These are phyloP conservation scores for Acanthamoeba healyi DNA, from an alignment of 208 protist species.

Conservation along the genomic window DNA sequence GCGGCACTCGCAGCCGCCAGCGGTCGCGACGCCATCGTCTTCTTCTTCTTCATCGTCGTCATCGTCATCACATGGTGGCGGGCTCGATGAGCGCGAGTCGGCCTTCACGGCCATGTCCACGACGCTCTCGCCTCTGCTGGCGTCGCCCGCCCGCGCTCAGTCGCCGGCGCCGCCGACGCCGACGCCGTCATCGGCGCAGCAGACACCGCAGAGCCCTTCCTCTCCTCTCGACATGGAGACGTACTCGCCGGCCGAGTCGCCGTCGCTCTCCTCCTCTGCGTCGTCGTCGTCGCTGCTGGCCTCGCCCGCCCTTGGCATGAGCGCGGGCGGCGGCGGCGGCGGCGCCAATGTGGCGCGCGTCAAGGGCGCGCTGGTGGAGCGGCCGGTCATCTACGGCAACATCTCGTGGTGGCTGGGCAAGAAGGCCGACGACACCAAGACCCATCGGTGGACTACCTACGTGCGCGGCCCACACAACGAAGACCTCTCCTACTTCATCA, in stretches of 20 bases:
- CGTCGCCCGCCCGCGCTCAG: background rate
- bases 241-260: background rate
- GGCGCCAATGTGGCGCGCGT: background rate
- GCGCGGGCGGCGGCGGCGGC: too few relatives aligned
- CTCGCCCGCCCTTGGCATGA: background rate
- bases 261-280: background rate
- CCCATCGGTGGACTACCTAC: constrained; percentile 79
- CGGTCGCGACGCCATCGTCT: background rate
- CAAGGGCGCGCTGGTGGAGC: constrained; percentile 78
- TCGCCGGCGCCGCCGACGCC: background rate
- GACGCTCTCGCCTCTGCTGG: background rate
- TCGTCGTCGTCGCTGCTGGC: background rate
- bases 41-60: background rate
- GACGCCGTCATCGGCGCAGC: background rate
- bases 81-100: background rate
- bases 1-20: background rate
- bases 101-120: background rate
- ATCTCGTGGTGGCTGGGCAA: constrained; percentile 71
- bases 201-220: background rate
- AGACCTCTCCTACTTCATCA: constrained; percentile 77
- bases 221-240: background rate
- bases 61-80: too few relatives aligned
- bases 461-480: constrained; percentile 73
- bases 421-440: constrained; percentile 67
- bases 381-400: constrained; percentile 80